phyloP scores from a whole-genome alignment of 208 protist genomes.

The Perkinsela sp. region DNA sequence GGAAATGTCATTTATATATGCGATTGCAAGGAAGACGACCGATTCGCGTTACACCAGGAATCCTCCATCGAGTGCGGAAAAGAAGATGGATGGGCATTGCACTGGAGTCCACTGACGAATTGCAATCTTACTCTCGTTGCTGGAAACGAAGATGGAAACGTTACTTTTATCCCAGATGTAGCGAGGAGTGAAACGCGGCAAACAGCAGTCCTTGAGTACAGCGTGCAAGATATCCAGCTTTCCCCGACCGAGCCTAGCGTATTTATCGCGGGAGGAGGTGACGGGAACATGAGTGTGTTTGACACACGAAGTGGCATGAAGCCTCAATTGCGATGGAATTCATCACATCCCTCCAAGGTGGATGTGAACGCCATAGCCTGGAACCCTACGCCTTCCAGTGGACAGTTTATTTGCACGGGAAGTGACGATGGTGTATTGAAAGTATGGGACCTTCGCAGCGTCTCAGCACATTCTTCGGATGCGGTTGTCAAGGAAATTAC shows the following conservation, averaged over 20 bases:
- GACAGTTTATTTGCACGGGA: constrained; percentile 80
- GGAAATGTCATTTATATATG: constrained; percentile 7
- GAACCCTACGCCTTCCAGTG: constrained; percentile 55
- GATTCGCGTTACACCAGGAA: constrained; percentile 20
- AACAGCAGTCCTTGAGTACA: constrained; percentile 8
- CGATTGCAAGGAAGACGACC: constrained; percentile 1
- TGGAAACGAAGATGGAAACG: constrained; percentile 65
- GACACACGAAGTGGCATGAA: constrained; percentile 58
- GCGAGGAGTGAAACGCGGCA: constrained; percentile 16
- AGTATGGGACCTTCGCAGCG: constrained; percentile 83
- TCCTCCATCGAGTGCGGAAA: constrained; percentile 39
- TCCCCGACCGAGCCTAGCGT: constrained; percentile 68
- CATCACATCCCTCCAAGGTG: constrained; percentile 12
- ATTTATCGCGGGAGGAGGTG: constrained; percentile 36
- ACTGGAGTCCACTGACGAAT: constrained; percentile 58
- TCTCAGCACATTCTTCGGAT: constrained; percentile 7
- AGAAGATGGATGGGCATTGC: constrained; percentile 83
- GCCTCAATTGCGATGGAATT: constrained; percentile 30
- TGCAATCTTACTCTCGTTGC: constrained; percentile 28
- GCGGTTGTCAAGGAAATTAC: constrained; percentile 53
- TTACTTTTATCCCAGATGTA: constrained; percentile 58
- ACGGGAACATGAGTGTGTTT: constrained; percentile 52
- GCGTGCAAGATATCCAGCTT: constrained; percentile 88
- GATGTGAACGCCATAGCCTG: constrained; percentile 93
- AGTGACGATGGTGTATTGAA: constrained; percentile 79